Evolutionary conservation across 2,329 filamentous ascomycete genomes (phyloP).

Genomic region (Aspergillus pseudotamarii): DNA sequence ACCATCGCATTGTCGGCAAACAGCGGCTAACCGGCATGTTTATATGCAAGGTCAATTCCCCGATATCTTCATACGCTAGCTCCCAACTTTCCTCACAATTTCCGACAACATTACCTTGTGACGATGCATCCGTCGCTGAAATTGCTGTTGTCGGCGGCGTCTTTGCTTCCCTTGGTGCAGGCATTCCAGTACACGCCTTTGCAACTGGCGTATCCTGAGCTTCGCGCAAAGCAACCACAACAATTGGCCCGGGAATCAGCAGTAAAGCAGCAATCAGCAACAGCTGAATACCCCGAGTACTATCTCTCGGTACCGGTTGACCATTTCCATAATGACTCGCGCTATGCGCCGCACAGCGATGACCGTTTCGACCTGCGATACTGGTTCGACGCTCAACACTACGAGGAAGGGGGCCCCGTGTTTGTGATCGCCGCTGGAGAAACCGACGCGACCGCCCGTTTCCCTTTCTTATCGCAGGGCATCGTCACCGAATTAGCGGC

Average conservation of each 20-base stretch:
- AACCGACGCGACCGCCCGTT: constrained; percentile 41
- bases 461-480: constrained; percentile 76
- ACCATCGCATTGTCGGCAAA: neutral
- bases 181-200: constrained; percentile 4
- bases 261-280: neutral
- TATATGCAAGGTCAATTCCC: neutral
- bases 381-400: constrained; percentile 79
- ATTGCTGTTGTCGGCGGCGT: neutral
- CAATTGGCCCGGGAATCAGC: neutral
- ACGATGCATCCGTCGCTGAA: neutral
- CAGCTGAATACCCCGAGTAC: constrained; percentile 36
- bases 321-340: constrained; percentile 79
- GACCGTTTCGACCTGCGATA: constrained; percentile 72
- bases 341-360: constrained; percentile 75
- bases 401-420: constrained; percentile 76
- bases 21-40: neutral
- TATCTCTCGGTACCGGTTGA: constrained; percentile 67
- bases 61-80: neutral
- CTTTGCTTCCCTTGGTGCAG: neutral
- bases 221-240: neutral
- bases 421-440: constrained; percentile 77
- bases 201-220: neutral
- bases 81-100: neutral
- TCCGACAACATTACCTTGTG: neutral
- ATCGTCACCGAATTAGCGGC: constrained; percentile 71